Conservation (phyloP, 1,284 basidiomycete species). For the Cutaneotrichosporon curvatum region DNA sequence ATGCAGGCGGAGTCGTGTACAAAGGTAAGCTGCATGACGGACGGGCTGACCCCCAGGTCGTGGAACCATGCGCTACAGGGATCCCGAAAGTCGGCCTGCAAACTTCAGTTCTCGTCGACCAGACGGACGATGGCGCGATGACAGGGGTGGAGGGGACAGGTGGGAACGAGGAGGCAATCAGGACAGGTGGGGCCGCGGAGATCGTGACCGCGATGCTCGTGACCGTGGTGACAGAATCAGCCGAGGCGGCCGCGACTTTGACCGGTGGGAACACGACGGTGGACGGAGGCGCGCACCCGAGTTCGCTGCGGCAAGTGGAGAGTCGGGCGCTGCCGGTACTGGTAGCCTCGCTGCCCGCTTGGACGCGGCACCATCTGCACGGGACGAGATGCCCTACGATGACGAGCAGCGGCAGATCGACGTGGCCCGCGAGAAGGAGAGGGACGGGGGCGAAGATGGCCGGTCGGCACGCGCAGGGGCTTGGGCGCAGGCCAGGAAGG, state of each 20-base stretch:
- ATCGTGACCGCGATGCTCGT: background rate
- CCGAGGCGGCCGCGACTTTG: constrained; percentile 21
- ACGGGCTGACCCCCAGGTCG: constrained; percentile 27
- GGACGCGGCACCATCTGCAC: constrained; percentile 20
- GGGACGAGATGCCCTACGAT: constrained; percentile 42
- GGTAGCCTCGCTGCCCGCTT: constrained; percentile 37
- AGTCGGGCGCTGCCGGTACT: background rate
- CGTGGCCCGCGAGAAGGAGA: constrained; percentile 3
- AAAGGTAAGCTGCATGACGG: constrained; percentile 30
- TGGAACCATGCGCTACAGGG: constrained; percentile 44
- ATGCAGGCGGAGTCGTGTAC: constrained; percentile 38
- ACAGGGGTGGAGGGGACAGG: constrained; percentile 1
- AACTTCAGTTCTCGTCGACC: constrained; percentile 29
- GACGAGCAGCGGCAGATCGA: background rate
- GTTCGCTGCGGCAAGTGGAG: background rate
- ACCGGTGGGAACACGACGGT: constrained; percentile 25
- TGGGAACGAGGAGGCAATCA: background rate
- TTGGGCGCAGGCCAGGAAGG: background rate
- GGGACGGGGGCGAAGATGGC: constrained; percentile 7
- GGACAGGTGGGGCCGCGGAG: no score
- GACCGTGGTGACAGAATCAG: background rate
- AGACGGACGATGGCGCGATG: constrained; percentile 20
- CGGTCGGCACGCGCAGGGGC: constrained; percentile 3
- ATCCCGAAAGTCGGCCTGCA: constrained; percentile 34
- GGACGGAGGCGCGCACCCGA: constrained; percentile 27